These are phyloP conservation scores for Cercospora brassicicola DNA, from an alignment of 2,329 filamentous ascomycete genomes.

Conservation along the genomic window DNA sequence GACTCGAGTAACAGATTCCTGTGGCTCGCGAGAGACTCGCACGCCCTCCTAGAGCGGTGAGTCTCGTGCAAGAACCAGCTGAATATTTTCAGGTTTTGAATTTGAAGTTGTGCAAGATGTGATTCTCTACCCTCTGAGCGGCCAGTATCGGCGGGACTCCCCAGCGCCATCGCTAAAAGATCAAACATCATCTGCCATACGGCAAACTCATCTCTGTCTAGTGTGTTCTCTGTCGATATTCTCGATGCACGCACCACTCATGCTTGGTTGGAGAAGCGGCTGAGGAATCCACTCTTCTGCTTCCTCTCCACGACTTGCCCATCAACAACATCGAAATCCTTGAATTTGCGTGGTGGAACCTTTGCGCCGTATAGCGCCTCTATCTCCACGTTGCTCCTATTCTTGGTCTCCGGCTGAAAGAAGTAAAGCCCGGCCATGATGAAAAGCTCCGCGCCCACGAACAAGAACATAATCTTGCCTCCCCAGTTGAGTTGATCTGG, in stretches of 20 bases:
- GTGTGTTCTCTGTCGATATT: neutral
- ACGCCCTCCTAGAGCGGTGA: neutral
- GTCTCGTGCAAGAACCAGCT: neutral
- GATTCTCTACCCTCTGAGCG: neutral
- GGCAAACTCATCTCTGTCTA: neutral
- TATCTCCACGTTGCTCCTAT: slow-evolving; percentile 42
- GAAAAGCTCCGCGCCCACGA: slow-evolving; percentile 41
- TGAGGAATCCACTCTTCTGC: slow-evolving; percentile 22
- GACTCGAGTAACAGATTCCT: no score
- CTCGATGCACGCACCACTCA: neutral
- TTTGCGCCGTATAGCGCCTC: slow-evolving; percentile 31
- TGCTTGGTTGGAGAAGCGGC: slow-evolving; percentile 25
- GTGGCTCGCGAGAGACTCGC: neutral
- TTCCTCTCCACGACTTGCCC: slow-evolving; percentile 29
- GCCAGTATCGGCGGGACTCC: neutral
- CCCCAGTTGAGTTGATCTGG: slow-evolving; percentile 44
- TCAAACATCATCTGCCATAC: neutral
- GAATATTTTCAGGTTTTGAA: neutral
- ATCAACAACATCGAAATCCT: slow-evolving; percentile 28
- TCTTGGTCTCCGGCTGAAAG: slow-evolving; percentile 45
- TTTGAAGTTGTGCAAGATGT: neutral
- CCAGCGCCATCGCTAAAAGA: neutral
- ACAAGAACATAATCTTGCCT: slow-evolving; percentile 43
- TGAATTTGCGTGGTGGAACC: slow-evolving; percentile 28
- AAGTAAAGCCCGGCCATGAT: slow-evolving; percentile 39